phyloP scores from a whole-genome alignment of 345 rosid genomes.

The Citrus mangshanensis region DNA sequence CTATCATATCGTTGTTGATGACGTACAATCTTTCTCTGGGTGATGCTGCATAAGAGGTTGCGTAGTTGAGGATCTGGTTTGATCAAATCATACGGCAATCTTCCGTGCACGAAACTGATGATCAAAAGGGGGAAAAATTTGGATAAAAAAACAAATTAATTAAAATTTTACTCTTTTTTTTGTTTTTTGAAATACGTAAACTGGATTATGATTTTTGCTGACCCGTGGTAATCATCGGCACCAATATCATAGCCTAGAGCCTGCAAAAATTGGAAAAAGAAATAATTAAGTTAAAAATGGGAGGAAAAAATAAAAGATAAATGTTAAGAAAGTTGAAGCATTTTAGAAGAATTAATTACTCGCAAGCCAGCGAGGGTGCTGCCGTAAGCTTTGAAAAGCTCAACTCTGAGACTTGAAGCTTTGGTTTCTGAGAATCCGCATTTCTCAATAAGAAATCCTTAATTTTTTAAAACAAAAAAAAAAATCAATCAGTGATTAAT shows the following conservation, averaged over 20 bases:
- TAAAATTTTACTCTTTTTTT: not conserved
- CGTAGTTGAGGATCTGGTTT: constrained; percentile 61
- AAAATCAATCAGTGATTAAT: not conserved
- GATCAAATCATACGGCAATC: constrained; percentile 79
- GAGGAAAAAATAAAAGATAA: not conserved
- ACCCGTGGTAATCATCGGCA: constrained; percentile 93
- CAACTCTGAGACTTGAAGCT: constrained; percentile 63
- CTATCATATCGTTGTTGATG: not conserved
- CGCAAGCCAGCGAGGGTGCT: constrained; percentile 94
- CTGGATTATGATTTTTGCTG: not conserved
- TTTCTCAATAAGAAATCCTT: constrained; percentile 68
- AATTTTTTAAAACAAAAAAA: constrained; percentile 7
- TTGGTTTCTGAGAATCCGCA: constrained; percentile 56
- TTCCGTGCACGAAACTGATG: constrained; percentile 89
- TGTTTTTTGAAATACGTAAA: too few species aligned
- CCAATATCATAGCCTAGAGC: constrained; percentile 68
- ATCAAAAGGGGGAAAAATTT: not conserved
- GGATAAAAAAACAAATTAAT: not conserved
- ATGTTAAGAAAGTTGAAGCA: not conserved
- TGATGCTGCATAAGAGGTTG: constrained; percentile 56
- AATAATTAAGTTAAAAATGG: not conserved
- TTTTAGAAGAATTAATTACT: constrained; percentile 38
- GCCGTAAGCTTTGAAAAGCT: constrained; percentile 83
- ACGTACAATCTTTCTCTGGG: constrained; percentile 73
- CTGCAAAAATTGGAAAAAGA: constrained; percentile 29